Conservation (phyloP, 2,329 filamentous ascomycete species). For the Aureobasidium musti region DNA sequence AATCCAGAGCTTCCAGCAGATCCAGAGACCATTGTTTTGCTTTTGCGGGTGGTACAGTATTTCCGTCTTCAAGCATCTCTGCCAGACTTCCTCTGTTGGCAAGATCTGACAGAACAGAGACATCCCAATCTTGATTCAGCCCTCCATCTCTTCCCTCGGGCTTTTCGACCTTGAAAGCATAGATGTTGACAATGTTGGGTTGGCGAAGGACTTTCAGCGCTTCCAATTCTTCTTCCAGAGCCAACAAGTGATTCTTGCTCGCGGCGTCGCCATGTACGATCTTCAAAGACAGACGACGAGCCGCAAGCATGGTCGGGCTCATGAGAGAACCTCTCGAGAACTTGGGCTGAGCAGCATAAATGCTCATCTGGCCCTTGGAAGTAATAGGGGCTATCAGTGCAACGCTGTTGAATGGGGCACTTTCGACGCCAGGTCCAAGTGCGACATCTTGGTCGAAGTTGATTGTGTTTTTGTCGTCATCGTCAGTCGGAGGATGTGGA, state of each 20-base stretch:
- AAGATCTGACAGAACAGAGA: slow-evolving; percentile 73
- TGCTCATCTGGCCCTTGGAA: slow-evolving; percentile 10
- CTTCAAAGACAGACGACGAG: slow-evolving; percentile 19
- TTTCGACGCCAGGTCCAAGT: slow-evolving; percentile 36
- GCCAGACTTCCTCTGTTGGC: slow-evolving; percentile 80
- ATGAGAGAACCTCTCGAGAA: not conserved
- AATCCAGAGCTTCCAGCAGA: slow-evolving; percentile 83
- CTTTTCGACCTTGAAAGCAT: slow-evolving; percentile 69
- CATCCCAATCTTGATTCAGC: slow-evolving; percentile 59
- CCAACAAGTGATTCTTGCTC: slow-evolving; percentile 70
- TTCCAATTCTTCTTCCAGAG: slow-evolving; percentile 75
- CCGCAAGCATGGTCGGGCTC: slow-evolving; percentile 18
- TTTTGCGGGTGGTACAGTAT: slow-evolving; percentile 65
- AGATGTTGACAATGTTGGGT: slow-evolving; percentile 72
- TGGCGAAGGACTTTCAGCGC: slow-evolving; percentile 73
- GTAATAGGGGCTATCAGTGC: slow-evolving; percentile 16
- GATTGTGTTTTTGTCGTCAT: slow-evolving; percentile 11
- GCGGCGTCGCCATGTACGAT: slow-evolving; percentile 14
- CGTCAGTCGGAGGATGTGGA: not conserved
- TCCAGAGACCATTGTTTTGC: slow-evolving; percentile 90
- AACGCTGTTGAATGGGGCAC: slow-evolving; percentile 28
- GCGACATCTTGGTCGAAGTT: slow-evolving; percentile 37
- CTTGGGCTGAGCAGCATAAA: slow-evolving; percentile 20
- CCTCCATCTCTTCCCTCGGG: slow-evolving; percentile 10
- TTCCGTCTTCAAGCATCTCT: slow-evolving; percentile 75